Evolutionary conservation across 2,329 filamentous ascomycete species (phyloP).

Genomic region (Alternaria panax): DNA sequence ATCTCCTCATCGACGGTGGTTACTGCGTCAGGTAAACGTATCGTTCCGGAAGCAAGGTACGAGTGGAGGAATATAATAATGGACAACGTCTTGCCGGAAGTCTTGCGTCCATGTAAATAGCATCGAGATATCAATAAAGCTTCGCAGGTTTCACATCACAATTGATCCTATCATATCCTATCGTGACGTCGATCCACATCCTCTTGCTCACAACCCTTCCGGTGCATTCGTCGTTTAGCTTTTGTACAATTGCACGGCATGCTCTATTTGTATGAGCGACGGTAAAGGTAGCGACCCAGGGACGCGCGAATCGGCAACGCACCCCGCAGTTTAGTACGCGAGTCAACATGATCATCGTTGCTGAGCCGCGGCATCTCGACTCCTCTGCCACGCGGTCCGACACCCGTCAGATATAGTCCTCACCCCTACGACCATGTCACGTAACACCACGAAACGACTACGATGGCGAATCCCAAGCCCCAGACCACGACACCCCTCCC

Average conservation of each 20-base stretch:
- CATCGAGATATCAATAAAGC: constrained; percentile 28
- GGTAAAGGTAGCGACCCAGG: not conserved
- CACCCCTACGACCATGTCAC: not conserved
- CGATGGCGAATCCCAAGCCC: constrained; percentile 22
- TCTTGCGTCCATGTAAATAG: constrained; percentile 20
- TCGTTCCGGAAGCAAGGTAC: constrained; percentile 23
- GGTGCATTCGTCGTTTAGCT: not conserved
- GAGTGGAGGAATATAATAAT: constrained; percentile 20
- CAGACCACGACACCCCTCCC: constrained; percentile 18
- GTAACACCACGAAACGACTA: not conserved
- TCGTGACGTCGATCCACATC: not conserved
- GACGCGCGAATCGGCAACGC: constrained; percentile 5
- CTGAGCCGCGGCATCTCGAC: constrained; percentile 25
- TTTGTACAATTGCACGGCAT: not conserved
- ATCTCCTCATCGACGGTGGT: constrained; percentile 79
- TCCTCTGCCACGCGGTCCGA: not conserved
- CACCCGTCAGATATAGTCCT: not conserved
- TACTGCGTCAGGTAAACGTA: constrained; percentile 60
- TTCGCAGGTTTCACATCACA: constrained; percentile 13
- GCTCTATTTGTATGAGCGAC: too few species aligned
- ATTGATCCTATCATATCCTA: not conserved
- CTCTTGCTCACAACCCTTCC: not conserved
- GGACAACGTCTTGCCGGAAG: constrained; percentile 22
- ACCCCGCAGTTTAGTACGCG: constrained; percentile 8
- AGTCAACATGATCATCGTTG: not conserved